Percentiles rank a stretch among this genome's conserved stretches.
Evolutionary conservation across 148 eudicot genomes (phyloP).

Genomic region (Amaranthus palmeri): DNA sequence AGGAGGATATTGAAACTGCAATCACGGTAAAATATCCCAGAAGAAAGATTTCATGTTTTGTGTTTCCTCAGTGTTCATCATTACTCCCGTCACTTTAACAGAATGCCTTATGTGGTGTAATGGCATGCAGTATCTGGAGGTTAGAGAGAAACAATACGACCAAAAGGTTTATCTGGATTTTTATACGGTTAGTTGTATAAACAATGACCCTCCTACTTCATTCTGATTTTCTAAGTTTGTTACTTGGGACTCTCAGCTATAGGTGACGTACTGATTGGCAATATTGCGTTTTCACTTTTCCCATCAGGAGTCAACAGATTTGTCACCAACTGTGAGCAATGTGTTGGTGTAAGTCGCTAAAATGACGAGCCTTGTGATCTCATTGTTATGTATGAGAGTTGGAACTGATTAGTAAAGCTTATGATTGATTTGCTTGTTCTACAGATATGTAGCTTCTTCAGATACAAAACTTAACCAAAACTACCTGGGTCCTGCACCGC

Average conservation of each 20-base stretch:
- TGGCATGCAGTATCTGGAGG: slow-evolving; percentile 70
- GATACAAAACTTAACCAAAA: slow-evolving; percentile 62
- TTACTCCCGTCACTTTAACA: slow-evolving; percentile 22
- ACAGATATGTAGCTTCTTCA: slow-evolving; percentile 80
- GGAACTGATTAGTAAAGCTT: neutral
- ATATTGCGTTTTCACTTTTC: neutral
- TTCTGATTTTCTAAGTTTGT: neutral
- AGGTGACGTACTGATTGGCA: slow-evolving; percentile 1
- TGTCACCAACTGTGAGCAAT: slow-evolving; percentile 51
- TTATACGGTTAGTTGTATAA: slow-evolving; percentile 58
- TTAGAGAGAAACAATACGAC: slow-evolving; percentile 96
- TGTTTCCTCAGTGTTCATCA: neutral
- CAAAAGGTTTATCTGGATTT: slow-evolving; percentile 69
- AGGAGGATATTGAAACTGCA: slow-evolving; percentile 70
- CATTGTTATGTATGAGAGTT: neutral
- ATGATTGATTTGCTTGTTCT: slow-evolving; percentile 2
- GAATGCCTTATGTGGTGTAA: slow-evolving; percentile 26
- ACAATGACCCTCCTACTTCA: neutral
- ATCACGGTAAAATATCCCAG: slow-evolving; percentile 41
- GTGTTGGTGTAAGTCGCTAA: slow-evolving; percentile 73
- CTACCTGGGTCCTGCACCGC: slow-evolving; percentile 84
- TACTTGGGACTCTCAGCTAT: slow-evolving; percentile 7
- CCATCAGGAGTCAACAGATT: slow-evolving; percentile 44
- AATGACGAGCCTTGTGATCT: neutral
- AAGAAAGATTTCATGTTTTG: neutral